Conservation (phyloP, 257 asterid genomes). For the Solanum chaucha region DNA sequence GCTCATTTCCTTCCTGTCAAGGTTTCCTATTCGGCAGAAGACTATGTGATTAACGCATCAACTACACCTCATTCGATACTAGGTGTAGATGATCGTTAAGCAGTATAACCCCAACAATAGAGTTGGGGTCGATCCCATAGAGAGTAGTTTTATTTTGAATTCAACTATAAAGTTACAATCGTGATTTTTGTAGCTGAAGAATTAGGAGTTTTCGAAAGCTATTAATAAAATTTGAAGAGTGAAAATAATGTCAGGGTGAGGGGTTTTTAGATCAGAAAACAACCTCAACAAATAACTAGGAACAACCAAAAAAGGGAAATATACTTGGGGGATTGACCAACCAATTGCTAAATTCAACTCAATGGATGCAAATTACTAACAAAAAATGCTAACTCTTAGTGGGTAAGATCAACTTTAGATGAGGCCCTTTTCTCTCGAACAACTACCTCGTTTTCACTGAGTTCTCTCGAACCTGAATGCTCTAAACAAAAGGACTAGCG, state of each 20-base stretch:
- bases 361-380: too few relatives aligned
- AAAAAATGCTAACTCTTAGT: background rate
- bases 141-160: background rate
- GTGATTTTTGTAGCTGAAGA: background rate
- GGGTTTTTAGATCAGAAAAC: background rate
- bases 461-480: background rate
- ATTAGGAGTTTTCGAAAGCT: too few relatives aligned
- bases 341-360: background rate
- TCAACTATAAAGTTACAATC: background rate
- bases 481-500: background rate
- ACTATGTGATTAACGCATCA: too few relatives aligned
- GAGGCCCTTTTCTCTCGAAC: background rate
- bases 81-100: background rate
- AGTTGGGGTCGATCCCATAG: background rate
- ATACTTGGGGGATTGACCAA: background rate
- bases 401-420: background rate
- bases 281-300: background rate
- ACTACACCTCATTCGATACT: background rate
- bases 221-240: background rate
- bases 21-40: background rate
- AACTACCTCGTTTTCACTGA: background rate
- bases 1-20: background rate
- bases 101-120: background rate
- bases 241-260: background rate
- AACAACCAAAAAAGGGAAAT: background rate